These are phyloP conservation scores for Chlamydomonas schloesseri DNA, from an alignment of 139 green algal species.

Conservation along the genomic window DNA sequence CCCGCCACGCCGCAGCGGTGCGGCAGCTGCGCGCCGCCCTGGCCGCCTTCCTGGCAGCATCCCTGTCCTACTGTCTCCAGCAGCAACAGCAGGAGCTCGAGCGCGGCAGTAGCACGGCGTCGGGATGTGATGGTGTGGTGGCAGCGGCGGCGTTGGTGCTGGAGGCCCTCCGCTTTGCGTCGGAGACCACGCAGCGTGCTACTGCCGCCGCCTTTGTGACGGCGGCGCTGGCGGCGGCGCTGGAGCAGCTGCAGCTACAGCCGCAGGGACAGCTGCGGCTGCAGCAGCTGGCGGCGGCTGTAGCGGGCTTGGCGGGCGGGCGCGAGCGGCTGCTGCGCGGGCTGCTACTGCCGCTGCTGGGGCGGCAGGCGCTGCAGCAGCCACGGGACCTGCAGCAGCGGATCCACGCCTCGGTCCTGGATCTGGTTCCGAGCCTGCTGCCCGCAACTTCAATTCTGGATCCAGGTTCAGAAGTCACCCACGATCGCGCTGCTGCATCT, in stretches of 20 bases:
- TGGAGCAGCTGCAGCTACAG: neutral
- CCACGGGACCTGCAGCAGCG: neutral
- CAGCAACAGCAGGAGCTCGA: too few species aligned
- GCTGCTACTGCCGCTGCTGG: constrained; percentile 32
- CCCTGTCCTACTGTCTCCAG: neutral
- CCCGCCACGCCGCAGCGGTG: constrained; percentile 1
- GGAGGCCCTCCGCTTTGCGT: constrained; percentile 7
- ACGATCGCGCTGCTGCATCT: neutral
- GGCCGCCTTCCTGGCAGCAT: neutral
- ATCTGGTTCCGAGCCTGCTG: constrained; percentile 16
- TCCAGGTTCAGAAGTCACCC: too few species aligned
- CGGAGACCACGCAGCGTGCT: neutral
- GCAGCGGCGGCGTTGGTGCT: neutral
- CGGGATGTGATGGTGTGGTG: neutral
- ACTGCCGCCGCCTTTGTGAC: constrained; percentile 17
- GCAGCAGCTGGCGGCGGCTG: too few species aligned
- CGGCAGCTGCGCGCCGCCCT: constrained; percentile 12
- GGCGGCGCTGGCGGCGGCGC: neutral
- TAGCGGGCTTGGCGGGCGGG: neutral
- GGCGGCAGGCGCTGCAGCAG: constrained; percentile 23
- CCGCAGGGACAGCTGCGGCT: too few species aligned
- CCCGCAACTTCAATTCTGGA: neutral
- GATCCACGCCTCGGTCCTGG: constrained; percentile 22
- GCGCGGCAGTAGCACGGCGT: too few species aligned
- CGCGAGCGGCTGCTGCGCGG: neutral